Evolutionary conservation across 1,139 yeast species (phyloP).

Genomic region (Candida sp.): DNA sequence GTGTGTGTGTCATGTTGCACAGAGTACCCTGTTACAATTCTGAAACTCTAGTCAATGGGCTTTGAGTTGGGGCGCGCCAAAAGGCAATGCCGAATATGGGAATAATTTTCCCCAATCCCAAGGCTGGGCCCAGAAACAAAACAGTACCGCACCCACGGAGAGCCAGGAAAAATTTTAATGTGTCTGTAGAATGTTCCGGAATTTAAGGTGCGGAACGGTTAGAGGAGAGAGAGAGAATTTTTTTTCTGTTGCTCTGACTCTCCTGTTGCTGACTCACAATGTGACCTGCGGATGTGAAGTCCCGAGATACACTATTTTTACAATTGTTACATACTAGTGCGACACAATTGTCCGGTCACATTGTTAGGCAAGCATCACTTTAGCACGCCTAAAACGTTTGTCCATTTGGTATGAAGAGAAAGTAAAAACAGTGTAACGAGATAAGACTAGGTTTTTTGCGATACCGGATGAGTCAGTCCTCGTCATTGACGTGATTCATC

Average conservation of each 20-base stretch:
- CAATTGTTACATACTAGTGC: too few species aligned
- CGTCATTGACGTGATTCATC: too few species aligned
- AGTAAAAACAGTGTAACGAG: too few species aligned
- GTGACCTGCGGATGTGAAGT: background rate
- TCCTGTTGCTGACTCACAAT: background rate
- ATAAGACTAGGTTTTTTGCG: too few species aligned
- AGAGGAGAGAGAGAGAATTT: background rate
- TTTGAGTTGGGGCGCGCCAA: background rate
- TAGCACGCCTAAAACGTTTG: too few species aligned
- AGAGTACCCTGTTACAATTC: too few species aligned
- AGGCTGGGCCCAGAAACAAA: background rate
- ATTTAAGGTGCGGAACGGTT: background rate
- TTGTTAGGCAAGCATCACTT: too few species aligned
- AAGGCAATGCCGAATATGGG: background rate
- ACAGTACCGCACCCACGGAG: background rate
- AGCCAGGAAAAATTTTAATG: background rate
- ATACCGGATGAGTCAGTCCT: too few species aligned
- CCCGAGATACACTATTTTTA: background rate
- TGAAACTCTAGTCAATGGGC: background rate
- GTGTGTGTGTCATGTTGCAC: too few species aligned
- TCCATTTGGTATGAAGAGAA: too few species aligned
- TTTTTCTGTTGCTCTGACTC: background rate
- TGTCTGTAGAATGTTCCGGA: background rate
- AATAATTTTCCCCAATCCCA: background rate
- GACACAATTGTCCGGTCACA: too few species aligned